Percentiles rank a stretch among this genome's conserved stretches.
phyloP scores from a whole-genome alignment of 169 alveolate species.

The Haemoproteus tartakovskyi region DNA sequence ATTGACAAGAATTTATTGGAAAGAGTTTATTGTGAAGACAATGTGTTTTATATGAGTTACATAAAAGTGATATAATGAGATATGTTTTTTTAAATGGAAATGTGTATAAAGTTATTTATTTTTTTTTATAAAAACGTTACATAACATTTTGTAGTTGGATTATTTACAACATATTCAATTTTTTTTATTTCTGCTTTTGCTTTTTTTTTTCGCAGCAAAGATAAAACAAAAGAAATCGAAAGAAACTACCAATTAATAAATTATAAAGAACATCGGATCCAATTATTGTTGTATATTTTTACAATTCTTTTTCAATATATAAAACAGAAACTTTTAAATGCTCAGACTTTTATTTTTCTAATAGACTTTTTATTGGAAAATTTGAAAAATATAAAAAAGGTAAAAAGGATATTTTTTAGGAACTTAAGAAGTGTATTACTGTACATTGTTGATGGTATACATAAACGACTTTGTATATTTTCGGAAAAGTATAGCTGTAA shows the following conservation, averaged over 20 bases:
- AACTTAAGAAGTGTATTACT: slow-evolving; percentile 5
- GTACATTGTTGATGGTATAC: slow-evolving; percentile 10
- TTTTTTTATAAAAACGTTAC: no score
- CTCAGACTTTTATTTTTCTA: background rate
- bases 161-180: background rate
- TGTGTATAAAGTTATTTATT: no score
- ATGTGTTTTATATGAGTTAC: no score
- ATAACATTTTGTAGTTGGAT: no score
- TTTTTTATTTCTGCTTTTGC: background rate
- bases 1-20: no score
- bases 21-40: no score
- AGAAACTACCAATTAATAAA: slow-evolving; percentile 3
- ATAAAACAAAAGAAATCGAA: background rate
- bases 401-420: background rate
- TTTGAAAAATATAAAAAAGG: background rate
- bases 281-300: slow-evolving; percentile 3
- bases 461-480: slow-evolving; percentile 15
- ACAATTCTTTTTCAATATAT: slow-evolving; percentile 6
- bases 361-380: slow-evolving; percentile 2
- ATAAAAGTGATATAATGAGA: no score
- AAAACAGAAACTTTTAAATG: background rate
- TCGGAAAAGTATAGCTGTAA: slow-evolving; percentile 1
- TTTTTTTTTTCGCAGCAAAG: background rate
- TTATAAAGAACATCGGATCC: slow-evolving; percentile 12
- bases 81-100: no score